A percentile compares a stretch with the other conserved stretches of the same genome.
These are phyloP conservation scores for Atalantia buxifolia DNA, from an alignment of 345 rosid genomes.

Conservation along the genomic window DNA sequence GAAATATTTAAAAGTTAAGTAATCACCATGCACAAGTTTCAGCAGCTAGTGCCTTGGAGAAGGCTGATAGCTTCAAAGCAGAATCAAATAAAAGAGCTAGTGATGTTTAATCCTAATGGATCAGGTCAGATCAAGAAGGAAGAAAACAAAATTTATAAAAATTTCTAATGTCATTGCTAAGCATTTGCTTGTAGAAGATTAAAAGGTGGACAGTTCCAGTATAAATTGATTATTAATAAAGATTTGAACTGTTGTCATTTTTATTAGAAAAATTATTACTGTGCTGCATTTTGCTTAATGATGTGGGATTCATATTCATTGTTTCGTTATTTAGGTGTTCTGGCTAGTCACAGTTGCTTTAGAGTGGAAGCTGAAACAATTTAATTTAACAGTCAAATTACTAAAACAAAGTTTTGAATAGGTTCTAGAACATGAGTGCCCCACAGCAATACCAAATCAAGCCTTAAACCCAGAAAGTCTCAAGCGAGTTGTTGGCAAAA, in stretches of 20 bases:
- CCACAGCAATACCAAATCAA: no score
- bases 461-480: no score
- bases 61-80: background rate
- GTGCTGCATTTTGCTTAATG: no score
- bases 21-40: background rate
- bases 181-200: background rate
- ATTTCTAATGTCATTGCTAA: background rate
- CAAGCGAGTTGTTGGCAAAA: no score
- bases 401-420: background rate
- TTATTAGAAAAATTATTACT: background rate
- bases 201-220: background rate
- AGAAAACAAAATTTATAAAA: background rate
- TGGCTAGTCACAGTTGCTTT: no score
- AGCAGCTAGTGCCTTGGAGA: background rate
- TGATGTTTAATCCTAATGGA: background rate
- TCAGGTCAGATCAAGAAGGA: no score
- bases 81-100: background rate
- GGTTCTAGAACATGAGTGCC: no score
- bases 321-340: no score
- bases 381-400: background rate
- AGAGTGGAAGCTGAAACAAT: no score
- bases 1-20: no score
- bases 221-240: no score
- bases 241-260: background rate
- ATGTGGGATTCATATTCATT: no score